Evolutionary conservation across 495 filamentous ascomycete species (phyloP).

Genomic region (Neurospora sp.): DNA sequence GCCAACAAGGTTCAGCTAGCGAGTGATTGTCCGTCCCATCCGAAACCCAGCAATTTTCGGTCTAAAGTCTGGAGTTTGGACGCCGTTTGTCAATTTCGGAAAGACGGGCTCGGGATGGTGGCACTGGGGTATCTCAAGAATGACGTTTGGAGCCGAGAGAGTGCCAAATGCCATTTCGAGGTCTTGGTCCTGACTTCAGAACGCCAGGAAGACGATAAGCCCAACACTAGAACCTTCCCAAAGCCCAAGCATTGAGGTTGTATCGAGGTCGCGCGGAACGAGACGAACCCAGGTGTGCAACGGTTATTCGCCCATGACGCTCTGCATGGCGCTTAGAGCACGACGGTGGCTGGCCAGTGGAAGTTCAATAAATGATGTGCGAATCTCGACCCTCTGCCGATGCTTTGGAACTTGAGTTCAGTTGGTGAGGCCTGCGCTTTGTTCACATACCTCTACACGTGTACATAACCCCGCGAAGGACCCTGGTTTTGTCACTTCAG

Average conservation of each 20-base stretch:
- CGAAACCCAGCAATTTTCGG: not conserved
- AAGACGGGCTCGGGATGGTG: not conserved
- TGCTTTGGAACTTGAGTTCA: not conserved
- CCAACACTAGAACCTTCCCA: not conserved
- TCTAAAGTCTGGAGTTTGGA: not conserved
- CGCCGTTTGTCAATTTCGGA: not conserved
- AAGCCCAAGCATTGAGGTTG: not conserved
- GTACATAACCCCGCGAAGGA: not conserved
- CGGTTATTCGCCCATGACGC: not conserved
- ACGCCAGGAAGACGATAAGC: not conserved
- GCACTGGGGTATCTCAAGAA: not conserved
- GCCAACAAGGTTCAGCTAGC: not conserved
- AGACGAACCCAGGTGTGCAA: not conserved
- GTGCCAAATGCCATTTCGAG: not conserved
- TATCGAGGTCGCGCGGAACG: not conserved
- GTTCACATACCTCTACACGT: not conserved
- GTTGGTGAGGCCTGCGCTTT: not conserved
- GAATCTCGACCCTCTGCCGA: not conserved
- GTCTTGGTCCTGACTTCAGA: not conserved
- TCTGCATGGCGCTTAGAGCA: not conserved
- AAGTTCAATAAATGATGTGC: not conserved
- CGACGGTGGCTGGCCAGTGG: not conserved
- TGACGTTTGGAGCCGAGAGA: not conserved
- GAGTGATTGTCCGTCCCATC: not conserved
- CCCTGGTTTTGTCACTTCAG: not conserved